phyloP scores from a whole-genome alignment of 331 rosid species.

The Arachis monticola region DNA sequence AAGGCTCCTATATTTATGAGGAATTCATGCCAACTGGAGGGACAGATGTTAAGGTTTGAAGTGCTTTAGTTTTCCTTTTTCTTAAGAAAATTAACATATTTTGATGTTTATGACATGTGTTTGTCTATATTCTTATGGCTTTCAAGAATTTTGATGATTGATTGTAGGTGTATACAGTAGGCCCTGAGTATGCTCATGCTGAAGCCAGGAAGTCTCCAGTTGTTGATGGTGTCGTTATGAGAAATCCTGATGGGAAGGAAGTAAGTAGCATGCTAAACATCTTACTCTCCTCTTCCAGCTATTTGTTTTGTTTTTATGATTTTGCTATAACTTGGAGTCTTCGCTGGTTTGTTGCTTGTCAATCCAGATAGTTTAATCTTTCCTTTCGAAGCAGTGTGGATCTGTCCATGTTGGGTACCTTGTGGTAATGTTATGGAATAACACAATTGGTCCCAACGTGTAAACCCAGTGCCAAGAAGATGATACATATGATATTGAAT shows the following conservation, averaged over 20 bases:
- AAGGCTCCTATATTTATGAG: conserved; percentile 96
- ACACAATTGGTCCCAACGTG: no score
- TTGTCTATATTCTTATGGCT: conserved; percentile 18
- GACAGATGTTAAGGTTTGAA: conserved; percentile 95
- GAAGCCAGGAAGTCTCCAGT: conserved; percentile 99
- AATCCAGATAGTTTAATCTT: not conserved
- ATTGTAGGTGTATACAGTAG: conserved; percentile 92
- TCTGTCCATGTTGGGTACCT: not conserved
- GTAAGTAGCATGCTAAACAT: conserved; percentile 56
- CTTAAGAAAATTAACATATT: not conserved
- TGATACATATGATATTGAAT: no score
- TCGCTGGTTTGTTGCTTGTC: conserved; percentile 13
- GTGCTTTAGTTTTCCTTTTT: conserved; percentile 26
- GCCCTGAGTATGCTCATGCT: conserved; percentile 99
- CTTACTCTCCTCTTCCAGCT: conserved; percentile 29
- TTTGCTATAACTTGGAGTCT: not conserved
- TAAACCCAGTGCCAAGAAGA: no score
- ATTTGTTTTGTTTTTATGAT: conserved; percentile 22
- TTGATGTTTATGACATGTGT: conserved; percentile 2
- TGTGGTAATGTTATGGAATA: no score
- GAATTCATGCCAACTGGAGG: conserved; percentile 99
- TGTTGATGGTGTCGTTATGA: conserved; percentile 99
- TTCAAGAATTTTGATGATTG: conserved; percentile 39
- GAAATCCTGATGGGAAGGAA: conserved; percentile 99
- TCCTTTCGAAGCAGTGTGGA: not conserved